phyloP scores from a whole-genome alignment of 2,329 filamentous ascomycete genomes.

The Monosporascus ibericus region DNA sequence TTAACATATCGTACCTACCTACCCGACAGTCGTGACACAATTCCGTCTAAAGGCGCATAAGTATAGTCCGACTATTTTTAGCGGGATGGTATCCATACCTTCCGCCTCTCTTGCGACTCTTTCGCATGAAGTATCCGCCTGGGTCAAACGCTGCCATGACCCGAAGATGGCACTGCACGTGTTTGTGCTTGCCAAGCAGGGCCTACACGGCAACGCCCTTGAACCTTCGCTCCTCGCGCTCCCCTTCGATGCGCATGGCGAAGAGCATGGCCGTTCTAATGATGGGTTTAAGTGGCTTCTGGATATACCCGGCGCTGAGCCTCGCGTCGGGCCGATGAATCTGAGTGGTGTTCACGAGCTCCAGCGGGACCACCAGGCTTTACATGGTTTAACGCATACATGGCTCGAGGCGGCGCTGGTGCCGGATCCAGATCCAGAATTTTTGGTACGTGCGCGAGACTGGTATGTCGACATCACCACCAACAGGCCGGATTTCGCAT shows the following conservation, averaged over 20 bases:
- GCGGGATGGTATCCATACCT: neutral
- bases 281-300: conserved; percentile 1
- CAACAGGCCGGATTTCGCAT: neutral
- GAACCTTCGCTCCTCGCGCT: neutral
- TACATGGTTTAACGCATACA: neutral
- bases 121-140: neutral
- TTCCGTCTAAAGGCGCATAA: neutral
- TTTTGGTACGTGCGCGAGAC: neutral
- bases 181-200: neutral
- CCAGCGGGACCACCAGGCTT: neutral
- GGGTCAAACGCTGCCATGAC: neutral
- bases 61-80: neutral
- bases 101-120: neutral
- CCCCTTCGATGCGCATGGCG: neutral
- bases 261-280: neutral
- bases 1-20: neutral
- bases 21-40: neutral
- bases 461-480: neutral
- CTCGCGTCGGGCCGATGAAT: neutral
- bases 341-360: conserved; percentile 1
- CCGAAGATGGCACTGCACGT: neutral
- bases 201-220: neutral
- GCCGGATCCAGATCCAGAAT: neutral
- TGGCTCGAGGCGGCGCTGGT: conserved; percentile 1
- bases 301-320: neutral